Percentiles rank a stretch among this genome's conserved stretches.
Evolutionary conservation across 345 rosid genomes (phyloP).

Genomic region (Salix viminalis): DNA sequence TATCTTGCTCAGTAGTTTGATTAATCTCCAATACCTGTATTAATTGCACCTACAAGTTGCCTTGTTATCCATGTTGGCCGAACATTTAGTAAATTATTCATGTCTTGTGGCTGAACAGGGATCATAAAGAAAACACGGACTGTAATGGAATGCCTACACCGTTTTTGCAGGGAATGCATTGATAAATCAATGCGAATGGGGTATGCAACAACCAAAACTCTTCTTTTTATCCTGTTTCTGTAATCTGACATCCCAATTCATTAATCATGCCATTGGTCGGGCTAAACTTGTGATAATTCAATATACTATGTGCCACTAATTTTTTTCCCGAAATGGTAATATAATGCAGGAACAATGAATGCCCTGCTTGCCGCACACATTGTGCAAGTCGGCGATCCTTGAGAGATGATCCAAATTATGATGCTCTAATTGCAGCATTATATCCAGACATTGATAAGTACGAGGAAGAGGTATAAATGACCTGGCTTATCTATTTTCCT

Average conservation of each 20-base stretch:
- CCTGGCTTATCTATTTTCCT: constrained; percentile 1
- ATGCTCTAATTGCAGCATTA: constrained; percentile 75
- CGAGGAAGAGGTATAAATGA: constrained; percentile 63
- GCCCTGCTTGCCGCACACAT: constrained; percentile 98
- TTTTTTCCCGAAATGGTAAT: constrained; percentile 11
- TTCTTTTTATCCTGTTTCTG: neutral
- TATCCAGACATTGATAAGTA: constrained; percentile 75
- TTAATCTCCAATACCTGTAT: neutral
- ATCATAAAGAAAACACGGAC: constrained; percentile 93
- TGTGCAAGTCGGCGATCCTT: constrained; percentile 95
- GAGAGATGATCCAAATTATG: constrained; percentile 91
- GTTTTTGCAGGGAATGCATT: constrained; percentile 93
- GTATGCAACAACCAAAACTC: constrained; percentile 36
- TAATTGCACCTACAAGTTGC: neutral
- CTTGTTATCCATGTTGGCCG: neutral
- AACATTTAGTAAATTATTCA: neutral
- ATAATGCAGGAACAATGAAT: constrained; percentile 81
- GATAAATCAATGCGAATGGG: constrained; percentile 97
- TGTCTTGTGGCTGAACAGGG: constrained; percentile 41
- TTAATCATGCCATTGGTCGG: neutral
- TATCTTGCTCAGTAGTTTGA: constrained; percentile 3
- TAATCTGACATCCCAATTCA: neutral
- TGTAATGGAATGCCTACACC: constrained; percentile 93
- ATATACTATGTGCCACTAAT: constrained; percentile 1
- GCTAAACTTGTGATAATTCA: constrained; percentile 9